Percentiles rank a stretch among this genome's conserved stretches.
Conservation (phyloP, 1,284 basidiomycete genomes). For the Abortiporus biennis region DNA sequence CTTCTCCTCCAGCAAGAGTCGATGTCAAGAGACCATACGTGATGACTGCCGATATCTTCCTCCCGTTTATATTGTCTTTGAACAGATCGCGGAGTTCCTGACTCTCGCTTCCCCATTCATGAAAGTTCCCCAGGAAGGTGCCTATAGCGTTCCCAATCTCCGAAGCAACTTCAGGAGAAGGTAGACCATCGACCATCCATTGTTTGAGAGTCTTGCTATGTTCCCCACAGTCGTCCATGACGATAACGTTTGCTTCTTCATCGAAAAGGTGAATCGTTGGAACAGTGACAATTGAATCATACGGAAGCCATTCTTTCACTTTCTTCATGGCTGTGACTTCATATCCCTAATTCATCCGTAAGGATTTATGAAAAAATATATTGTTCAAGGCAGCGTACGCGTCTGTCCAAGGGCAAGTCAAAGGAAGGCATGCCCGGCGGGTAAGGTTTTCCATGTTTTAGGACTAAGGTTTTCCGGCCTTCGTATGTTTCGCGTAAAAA, state of each 20-base stretch:
- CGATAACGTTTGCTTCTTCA: slow-evolving; percentile 37
- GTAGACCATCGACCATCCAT: slow-evolving; percentile 33
- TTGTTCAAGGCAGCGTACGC: slow-evolving; percentile 32
- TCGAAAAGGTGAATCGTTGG: slow-evolving; percentile 48
- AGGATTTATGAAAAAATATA: background rate
- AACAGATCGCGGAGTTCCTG: slow-evolving; percentile 29
- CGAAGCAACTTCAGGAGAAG: slow-evolving; percentile 26
- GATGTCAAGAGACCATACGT: slow-evolving; percentile 44
- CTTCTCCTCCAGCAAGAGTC: slow-evolving; percentile 33
- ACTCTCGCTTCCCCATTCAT: slow-evolving; percentile 23
- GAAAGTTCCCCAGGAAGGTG: slow-evolving; percentile 41
- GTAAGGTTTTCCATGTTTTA: slow-evolving; percentile 53
- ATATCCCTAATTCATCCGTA: slow-evolving; percentile 28
- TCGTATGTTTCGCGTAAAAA: slow-evolving; percentile 31
- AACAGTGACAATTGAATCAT: slow-evolving; percentile 34
- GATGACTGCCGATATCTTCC: slow-evolving; percentile 32
- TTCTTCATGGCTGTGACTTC: slow-evolving; percentile 45
- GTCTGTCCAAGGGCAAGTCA: slow-evolving; percentile 40
- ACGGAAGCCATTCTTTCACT: slow-evolving; percentile 28
- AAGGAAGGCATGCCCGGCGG: slow-evolving; percentile 17
- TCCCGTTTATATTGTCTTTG: slow-evolving; percentile 34
- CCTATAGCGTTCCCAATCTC: slow-evolving; percentile 47
- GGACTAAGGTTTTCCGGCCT: slow-evolving; percentile 37
- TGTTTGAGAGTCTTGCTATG: slow-evolving; percentile 39
- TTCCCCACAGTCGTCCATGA: slow-evolving; percentile 56